A percentile compares a stretch with the other conserved stretches of the same genome.
These are phyloP conservation scores for Alnus rubra DNA, from an alignment of 306 rosid species.

Conservation along the genomic window DNA sequence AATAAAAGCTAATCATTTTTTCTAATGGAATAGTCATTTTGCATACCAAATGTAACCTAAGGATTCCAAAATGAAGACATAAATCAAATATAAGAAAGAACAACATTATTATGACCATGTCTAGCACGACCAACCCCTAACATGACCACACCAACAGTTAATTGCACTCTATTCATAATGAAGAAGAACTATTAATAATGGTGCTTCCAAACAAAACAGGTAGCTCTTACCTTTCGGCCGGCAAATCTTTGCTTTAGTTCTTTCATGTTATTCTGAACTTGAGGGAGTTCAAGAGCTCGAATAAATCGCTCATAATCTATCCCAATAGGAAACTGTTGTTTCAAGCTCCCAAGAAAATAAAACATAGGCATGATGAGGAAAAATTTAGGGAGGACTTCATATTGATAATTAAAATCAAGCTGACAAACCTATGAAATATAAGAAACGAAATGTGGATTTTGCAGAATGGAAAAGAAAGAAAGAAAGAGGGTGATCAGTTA, in stretches of 20 bases:
- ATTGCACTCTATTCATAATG: not conserved
- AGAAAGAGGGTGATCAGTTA: constrained; percentile 29
- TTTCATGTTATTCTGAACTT: constrained; percentile 81
- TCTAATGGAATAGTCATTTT: no score
- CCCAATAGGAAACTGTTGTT: constrained; percentile 92
- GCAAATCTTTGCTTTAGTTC: constrained; percentile 86
- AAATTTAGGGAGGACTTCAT: constrained; percentile 26
- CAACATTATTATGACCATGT: not conserved
- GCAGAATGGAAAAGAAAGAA: constrained; percentile 16
- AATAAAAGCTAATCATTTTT: no score
- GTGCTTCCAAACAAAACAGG: constrained; percentile 11
- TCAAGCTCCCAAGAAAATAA: constrained; percentile 35
- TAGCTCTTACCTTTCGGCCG: constrained; percentile 71
- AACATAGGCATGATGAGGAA: constrained; percentile 33
- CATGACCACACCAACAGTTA: not conserved
- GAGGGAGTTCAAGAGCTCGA: constrained; percentile 81
- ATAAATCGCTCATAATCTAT: constrained; percentile 85
- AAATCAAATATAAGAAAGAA: constrained; percentile 1
- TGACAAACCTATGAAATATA: constrained; percentile 20
- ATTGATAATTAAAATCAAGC: constrained; percentile 23
- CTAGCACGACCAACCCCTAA: not conserved
- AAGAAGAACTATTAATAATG: not conserved
- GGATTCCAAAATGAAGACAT: not conserved
- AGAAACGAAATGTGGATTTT: constrained; percentile 17
- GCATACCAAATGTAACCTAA: no score